Evolutionary conservation across 2,329 filamentous ascomycete species (phyloP).

Genomic region (Talaromyces atroroseus): DNA sequence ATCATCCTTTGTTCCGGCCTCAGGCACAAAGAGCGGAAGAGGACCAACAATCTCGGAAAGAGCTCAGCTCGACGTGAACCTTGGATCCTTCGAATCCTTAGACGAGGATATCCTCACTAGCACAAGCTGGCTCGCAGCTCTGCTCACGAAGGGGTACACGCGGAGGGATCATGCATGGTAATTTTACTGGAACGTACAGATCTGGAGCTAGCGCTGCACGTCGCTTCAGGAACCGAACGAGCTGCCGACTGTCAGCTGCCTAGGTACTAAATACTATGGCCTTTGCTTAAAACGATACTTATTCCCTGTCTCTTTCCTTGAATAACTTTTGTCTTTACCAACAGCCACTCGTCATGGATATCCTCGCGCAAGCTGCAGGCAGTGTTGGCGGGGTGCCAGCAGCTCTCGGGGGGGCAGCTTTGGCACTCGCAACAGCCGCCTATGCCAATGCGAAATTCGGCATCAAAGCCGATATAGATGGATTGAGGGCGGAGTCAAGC

Average conservation of each 20-base stretch:
- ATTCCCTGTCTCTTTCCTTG: no score
- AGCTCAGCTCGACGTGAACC: not conserved
- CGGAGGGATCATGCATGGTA: not conserved
- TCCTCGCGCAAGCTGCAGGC: conserved; percentile 9
- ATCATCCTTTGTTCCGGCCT: not conserved
- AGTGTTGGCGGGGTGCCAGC: not conserved
- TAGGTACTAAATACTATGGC: not conserved
- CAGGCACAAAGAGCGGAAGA: not conserved
- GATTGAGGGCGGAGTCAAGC: conserved; percentile 29
- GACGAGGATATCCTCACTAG: not conserved
- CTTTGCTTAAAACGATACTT: no score
- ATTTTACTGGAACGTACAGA: not conserved
- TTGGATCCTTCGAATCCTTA: not conserved
- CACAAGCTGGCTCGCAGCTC: not conserved
- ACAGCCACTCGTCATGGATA: conserved; percentile 1
- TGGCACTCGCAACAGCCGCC: conserved; percentile 31
- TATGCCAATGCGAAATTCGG: conserved; percentile 43
- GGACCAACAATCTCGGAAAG: not conserved
- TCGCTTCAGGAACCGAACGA: conserved; percentile 1
- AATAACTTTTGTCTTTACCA: not conserved
- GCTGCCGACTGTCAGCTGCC: not conserved
- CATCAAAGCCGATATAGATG: conserved; percentile 36
- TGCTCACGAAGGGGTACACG: not conserved
- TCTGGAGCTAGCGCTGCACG: not conserved
- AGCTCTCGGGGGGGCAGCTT: conserved; percentile 24